Percentiles rank a stretch among this genome's conserved stretches.
Evolutionary conservation across 1,284 basidiomycete species (phyloP).

Genomic region (Pseudozyma hubeiensis): DNA sequence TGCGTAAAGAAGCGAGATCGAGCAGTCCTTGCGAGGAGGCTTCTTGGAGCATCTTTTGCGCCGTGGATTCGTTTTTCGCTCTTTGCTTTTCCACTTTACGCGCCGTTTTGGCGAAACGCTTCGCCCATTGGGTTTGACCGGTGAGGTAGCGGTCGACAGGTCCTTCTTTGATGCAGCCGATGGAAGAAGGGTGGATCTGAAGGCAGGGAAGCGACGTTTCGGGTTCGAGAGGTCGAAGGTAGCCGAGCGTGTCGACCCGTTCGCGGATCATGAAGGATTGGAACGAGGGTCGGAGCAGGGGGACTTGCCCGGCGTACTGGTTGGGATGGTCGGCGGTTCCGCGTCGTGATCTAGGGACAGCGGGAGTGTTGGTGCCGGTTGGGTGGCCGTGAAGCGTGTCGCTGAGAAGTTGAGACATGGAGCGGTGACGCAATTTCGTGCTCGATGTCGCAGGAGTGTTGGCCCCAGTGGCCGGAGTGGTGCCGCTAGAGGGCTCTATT

Average conservation of each 20-base stretch:
- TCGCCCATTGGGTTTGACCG: slow-evolving; percentile 49
- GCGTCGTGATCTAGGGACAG: slow-evolving; percentile 5
- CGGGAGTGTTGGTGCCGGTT: neutral
- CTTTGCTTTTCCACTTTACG: slow-evolving; percentile 42
- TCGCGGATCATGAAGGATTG: slow-evolving; percentile 80
- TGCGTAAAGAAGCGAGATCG: slow-evolving; percentile 11
- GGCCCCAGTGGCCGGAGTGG: neutral
- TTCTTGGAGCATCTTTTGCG: slow-evolving; percentile 33
- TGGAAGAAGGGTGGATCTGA: slow-evolving; percentile 74
- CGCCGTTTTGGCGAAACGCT: slow-evolving; percentile 43
- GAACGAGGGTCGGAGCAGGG: slow-evolving; percentile 59
- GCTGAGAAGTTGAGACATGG: slow-evolving; percentile 31
- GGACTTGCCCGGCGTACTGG: slow-evolving; percentile 63
- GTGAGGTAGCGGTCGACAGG: slow-evolving; percentile 59
- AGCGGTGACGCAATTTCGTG: slow-evolving; percentile 11
- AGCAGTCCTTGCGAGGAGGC: slow-evolving; percentile 35
- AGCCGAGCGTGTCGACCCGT: slow-evolving; percentile 82
- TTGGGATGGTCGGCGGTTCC: slow-evolving; percentile 45
- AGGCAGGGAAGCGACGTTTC: slow-evolving; percentile 77
- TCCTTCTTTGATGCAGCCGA: slow-evolving; percentile 72
- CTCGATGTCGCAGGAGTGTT: neutral
- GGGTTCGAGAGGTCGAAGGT: slow-evolving; percentile 82
- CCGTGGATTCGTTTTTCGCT: slow-evolving; percentile 36
- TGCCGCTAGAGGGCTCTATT: slow-evolving; percentile 5
- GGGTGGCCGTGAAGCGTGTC: slow-evolving; percentile 30